Evolutionary conservation across 106 monocot species (phyloP).

Genomic region (Acorus calamus): DNA sequence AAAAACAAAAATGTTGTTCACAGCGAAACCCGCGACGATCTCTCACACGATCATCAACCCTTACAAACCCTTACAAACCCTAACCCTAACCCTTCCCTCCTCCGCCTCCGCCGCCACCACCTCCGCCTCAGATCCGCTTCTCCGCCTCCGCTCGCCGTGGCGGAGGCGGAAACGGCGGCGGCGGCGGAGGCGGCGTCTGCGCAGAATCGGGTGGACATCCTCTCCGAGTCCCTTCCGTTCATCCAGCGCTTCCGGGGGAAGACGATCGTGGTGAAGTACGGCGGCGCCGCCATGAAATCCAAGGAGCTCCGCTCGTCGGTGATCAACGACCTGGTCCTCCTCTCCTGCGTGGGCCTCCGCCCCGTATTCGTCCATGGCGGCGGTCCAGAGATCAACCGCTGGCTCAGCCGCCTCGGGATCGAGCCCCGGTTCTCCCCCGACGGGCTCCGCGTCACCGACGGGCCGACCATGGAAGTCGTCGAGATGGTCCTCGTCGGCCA

Average conservation of each 20-base stretch:
- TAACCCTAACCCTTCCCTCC: conserved; percentile 8
- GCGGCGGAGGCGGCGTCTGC: conserved; percentile 10
- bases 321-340: conserved; percentile 76
- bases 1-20: conserved; percentile 5
- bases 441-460: conserved; percentile 92
- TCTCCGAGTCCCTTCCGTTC: conserved; percentile 88
- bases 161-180: not conserved
- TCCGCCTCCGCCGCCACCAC: not conserved
- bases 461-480: conserved; percentile 87
- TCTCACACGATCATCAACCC: conserved; percentile 2
- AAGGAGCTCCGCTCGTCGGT: conserved; percentile 47
- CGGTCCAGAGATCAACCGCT: conserved; percentile 84
- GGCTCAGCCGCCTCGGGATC: conserved; percentile 56
- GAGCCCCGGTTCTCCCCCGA: conserved; percentile 53
- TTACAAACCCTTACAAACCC: not conserved
- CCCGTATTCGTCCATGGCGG: conserved; percentile 90
- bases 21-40: conserved; percentile 5
- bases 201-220: conserved; percentile 66
- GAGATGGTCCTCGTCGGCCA: conserved; percentile 95
- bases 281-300: conserved; percentile 91
- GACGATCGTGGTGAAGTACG: conserved; percentile 93
- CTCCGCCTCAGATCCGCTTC: conserved; percentile 1
- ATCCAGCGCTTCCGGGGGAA: conserved; percentile 86
- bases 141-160: not conserved
- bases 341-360: conserved; percentile 81